Percentiles rank a stretch among this genome's conserved stretches.
Evolutionary conservation across 345 rosid genomes (phyloP).

Genomic region (Eucalyptus sideroxylon): DNA sequence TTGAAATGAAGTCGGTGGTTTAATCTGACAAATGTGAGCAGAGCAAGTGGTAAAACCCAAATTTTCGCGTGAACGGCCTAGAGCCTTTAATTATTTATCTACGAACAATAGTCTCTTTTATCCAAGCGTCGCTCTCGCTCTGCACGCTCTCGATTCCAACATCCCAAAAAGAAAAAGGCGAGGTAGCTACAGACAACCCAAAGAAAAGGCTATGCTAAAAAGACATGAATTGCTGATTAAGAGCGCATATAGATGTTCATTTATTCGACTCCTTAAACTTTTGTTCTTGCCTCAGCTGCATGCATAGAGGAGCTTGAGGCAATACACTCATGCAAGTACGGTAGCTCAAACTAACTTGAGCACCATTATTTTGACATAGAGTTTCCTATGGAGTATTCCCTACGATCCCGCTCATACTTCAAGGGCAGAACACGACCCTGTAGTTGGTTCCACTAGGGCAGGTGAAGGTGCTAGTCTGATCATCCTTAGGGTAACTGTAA

Average conservation of each 20-base stretch:
- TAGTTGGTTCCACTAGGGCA: slow-evolving; percentile 17
- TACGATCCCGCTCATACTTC: background rate
- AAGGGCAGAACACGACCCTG: slow-evolving; percentile 19
- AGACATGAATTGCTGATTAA: background rate
- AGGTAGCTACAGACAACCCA: background rate
- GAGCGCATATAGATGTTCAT: background rate
- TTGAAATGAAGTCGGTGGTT: background rate
- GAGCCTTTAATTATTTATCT: background rate
- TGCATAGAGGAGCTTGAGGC: background rate
- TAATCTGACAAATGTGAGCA: background rate
- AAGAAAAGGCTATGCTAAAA: background rate
- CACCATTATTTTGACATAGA: background rate
- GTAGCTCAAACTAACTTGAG: background rate
- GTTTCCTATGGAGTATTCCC: background rate
- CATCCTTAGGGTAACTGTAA: slow-evolving; percentile 21
- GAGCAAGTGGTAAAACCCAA: background rate
- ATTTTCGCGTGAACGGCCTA: background rate
- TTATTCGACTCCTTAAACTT: background rate
- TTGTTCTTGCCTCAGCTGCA: background rate
- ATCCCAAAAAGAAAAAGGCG: too few species aligned
- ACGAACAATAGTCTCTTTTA: too few species aligned
- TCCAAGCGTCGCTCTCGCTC: too few species aligned
- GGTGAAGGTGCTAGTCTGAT: slow-evolving; percentile 9
- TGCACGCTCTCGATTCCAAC: too few species aligned
- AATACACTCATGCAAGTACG: background rate